These are phyloP conservation scores for Mastigamoeba balamuthi DNA, from an alignment of 78 protist genomes.

Conservation along the genomic window DNA sequence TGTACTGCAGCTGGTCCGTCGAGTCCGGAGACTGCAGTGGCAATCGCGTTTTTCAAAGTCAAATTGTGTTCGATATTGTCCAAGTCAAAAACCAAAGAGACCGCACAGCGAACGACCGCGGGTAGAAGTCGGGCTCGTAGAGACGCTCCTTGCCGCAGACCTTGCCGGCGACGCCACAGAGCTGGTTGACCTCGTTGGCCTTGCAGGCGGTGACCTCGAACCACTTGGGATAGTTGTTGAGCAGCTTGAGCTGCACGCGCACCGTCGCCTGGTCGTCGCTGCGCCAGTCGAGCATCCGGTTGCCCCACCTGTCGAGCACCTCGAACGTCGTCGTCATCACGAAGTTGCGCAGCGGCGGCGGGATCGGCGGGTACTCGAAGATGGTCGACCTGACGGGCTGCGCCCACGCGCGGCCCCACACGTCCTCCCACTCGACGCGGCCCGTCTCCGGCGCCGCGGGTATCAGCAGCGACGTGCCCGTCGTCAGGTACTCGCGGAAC, in stretches of 20 bases:
- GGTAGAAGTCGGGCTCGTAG: neutral
- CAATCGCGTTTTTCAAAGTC: too few species aligned
- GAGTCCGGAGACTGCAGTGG: neutral
- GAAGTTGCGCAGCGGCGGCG: neutral
- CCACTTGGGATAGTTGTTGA: neutral
- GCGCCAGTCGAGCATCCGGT: neutral
- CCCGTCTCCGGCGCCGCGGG: neutral
- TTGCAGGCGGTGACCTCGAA: neutral
- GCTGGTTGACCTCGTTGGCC: neutral
- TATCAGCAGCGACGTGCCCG: neutral
- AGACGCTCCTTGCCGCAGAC: neutral
- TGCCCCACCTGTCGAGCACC: neutral
- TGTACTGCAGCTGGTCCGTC: neutral
- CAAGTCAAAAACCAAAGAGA: too few species aligned
- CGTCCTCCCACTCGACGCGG: neutral
- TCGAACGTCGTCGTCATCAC: neutral
- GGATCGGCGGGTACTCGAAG: neutral
- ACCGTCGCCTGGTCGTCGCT: neutral
- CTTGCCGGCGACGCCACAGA: neutral
- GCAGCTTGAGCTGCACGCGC: neutral
- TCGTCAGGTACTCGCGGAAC: neutral
- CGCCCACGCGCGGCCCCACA: neutral
- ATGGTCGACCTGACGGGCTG: neutral
- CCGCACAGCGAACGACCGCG: too few species aligned
- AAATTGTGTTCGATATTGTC: too few species aligned